Evolutionary conservation across 2,329 filamentous ascomycete genomes (phyloP).

Genomic region (Cladosporium sphaerospermum): DNA sequence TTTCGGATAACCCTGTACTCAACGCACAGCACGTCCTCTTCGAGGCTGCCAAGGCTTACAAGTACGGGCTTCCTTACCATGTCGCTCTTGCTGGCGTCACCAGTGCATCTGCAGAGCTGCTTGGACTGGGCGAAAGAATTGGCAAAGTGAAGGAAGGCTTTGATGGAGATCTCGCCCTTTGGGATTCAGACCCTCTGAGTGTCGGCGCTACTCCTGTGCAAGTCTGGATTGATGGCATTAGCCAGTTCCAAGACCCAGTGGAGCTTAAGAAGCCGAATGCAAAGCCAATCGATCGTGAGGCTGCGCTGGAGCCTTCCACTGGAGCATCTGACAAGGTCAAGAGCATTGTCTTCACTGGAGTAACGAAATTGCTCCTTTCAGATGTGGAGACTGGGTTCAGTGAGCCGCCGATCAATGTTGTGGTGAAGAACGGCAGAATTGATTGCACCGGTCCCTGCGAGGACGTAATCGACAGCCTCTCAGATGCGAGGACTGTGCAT

Average conservation of each 20-base stretch:
- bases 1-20: slow-evolving; percentile 65
- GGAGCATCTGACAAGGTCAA: slow-evolving; percentile 23
- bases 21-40: slow-evolving; percentile 66
- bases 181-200: slow-evolving; percentile 38
- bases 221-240: slow-evolving; percentile 38
- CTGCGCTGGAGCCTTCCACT: background rate
- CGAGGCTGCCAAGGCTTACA: slow-evolving; percentile 43
- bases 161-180: slow-evolving; percentile 40
- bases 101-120: slow-evolving; percentile 34
- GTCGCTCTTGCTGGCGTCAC: slow-evolving; percentile 37
- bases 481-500: slow-evolving; percentile 36
- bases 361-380: slow-evolving; percentile 48
- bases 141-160: slow-evolving; percentile 37
- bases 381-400: slow-evolving; percentile 31
- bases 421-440: slow-evolving; percentile 49
- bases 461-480: slow-evolving; percentile 38
- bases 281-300: slow-evolving; percentile 38
- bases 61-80: slow-evolving; percentile 37
- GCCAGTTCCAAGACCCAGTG: slow-evolving; percentile 47
- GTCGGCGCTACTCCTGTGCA: slow-evolving; percentile 36
- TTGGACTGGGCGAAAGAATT: slow-evolving; percentile 35
- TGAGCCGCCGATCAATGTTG: slow-evolving; percentile 36
- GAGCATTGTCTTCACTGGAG: slow-evolving; percentile 51
- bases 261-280: slow-evolving; percentile 47
- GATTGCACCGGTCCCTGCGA: slow-evolving; percentile 51